Conservation (phyloP, 768 basidiomycete species). For the Pulveroboletus sp. region DNA sequence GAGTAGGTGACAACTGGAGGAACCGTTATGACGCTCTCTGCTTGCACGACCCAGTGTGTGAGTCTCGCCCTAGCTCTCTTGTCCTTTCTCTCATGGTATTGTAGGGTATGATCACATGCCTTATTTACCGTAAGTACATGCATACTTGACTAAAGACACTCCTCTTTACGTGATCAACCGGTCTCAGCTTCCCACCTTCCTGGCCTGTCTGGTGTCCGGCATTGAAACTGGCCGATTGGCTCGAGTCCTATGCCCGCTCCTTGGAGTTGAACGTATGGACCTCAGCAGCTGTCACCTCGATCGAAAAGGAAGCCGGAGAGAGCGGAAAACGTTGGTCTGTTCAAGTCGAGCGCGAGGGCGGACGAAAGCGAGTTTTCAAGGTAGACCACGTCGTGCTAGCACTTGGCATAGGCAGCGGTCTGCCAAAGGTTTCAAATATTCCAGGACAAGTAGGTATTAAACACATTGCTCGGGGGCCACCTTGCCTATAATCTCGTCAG, state of each 20-base stretch:
- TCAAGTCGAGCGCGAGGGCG: slow-evolving; percentile 33
- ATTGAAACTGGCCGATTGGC: slow-evolving; percentile 56
- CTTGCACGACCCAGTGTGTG: slow-evolving; percentile 32
- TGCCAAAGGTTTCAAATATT: slow-evolving; percentile 40
- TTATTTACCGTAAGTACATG: slow-evolving; percentile 46
- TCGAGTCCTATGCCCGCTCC: slow-evolving; percentile 56
- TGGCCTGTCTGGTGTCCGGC: slow-evolving; percentile 61
- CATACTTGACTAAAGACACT: background rate
- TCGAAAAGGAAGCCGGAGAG: slow-evolving; percentile 25
- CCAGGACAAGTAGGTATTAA: slow-evolving; percentile 37
- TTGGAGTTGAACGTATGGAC: slow-evolving; percentile 66
- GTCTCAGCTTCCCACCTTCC: slow-evolving; percentile 47
- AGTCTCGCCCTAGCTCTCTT: slow-evolving; percentile 1
- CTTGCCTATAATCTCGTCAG: slow-evolving; percentile 24
- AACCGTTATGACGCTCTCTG: slow-evolving; percentile 11
- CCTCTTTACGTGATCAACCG: background rate
- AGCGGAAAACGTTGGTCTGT: slow-evolving; percentile 42
- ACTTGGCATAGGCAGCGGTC: slow-evolving; percentile 43
- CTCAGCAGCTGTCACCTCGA: slow-evolving; percentile 33
- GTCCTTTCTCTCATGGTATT: background rate
- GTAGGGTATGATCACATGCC: slow-evolving; percentile 46
- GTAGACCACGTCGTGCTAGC: slow-evolving; percentile 50
- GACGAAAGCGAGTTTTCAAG: slow-evolving; percentile 35
- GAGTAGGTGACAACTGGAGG: too few relatives aligned
- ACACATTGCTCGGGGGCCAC: background rate